Evolutionary conservation across 2,329 filamentous ascomycete species (phyloP), one percentile per base, ranked within the genome.

Genomic region (Ramularia endophylla): DNA sequence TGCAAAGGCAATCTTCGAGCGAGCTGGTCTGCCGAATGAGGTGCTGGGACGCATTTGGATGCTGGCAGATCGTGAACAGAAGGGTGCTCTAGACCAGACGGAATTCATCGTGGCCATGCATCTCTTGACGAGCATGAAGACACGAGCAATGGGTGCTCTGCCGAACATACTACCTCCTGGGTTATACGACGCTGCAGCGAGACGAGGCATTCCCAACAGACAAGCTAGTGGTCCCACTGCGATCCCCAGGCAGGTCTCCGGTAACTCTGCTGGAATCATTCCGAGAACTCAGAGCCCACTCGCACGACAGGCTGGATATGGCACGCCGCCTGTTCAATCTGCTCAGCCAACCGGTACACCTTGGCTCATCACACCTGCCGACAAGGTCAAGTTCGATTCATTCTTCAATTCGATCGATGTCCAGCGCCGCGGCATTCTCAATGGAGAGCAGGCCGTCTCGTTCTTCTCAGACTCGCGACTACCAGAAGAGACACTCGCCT

Each of bases 51-150:
- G 85, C 53, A 95, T 98, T 69, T 98, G 92, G 92, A 88, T 85
- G 56, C 75, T 98, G 47, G 85, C 89, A 16, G 92, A 98, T 62
- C 92, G 87, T 0, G 89, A 95, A 65, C 88, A 95, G 66, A 81
- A 89, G 39, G 92, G 92, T 37, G 81, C 84, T 22, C 74, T 98
- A 27, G 85, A 89, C 43, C 75, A 82, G 55, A 90, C 88, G 11
- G 92, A 97, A 57, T 98, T 98, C 62, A 85, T 95, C 60, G 94
- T 98, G 58, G 92, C 92, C 33, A 98, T 98, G 92, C 92, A 98
- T 64, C 72, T 98, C 46, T 74, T 98, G 48, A 90, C 87, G 11
- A 95, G 88, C 9, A 87, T 87, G 68, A 95, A 94, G 71, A 84
- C 81, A 9, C 85, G 88, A 16, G 74, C 81, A 20, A 75, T 98